Base-by-base conservation (phyloP, 768 basidiomycete genomes). In the Lactifluus echinatus region DNA sequence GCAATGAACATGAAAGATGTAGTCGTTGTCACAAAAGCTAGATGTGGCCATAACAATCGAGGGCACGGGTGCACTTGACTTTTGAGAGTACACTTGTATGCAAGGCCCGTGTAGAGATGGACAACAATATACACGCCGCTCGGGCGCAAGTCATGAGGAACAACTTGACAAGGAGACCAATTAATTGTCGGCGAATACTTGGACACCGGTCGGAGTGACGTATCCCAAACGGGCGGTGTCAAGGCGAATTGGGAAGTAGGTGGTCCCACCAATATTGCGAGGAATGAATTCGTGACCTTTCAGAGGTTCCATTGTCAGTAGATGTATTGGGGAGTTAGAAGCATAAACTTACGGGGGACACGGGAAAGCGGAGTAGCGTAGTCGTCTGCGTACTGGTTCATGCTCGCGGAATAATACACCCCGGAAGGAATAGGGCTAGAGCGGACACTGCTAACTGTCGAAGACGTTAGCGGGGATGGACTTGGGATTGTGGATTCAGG, bases 181-280 rank as follows among this genome's bases (percentile, higher is more conserved):
- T 21, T 53, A 58, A 8, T 37, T 4, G 14, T 17, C 23, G 5
- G 33, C 33, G 36, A 59, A 59, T 4, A 59, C 53, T 34, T 59
- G 33, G 23, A 59, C 52, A 17, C 58, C 58, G 6, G 17, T 31
- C 15, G 39, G 58, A 8, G 58, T 59, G 17, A 59, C 42, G 43
- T 45, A 59, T 44, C 58, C 58, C 26, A 55, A 6, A 31, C 42
- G 53, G 3, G 26, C 28, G 1, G n/a, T 17, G 26, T 34, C 58
- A 17, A 59, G 29, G 26, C 42, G 58, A 47, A 59, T 55, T 2
- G 58, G 58, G 14, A 59, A 59, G 42, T 59, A 59, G 0, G 58
- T 59, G 15, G 58, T 59, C 48, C 58, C 58, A 14, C 58, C 58
- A 26, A 59, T 23, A 5, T 15, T 44, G 8, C 53, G 53, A 24